Percentiles rank a stretch among this genome's conserved stretches.
These are phyloP conservation scores for Hypoxylon sp. DNA, from an alignment of 2,329 filamentous ascomycete species.

Conservation along the genomic window DNA sequence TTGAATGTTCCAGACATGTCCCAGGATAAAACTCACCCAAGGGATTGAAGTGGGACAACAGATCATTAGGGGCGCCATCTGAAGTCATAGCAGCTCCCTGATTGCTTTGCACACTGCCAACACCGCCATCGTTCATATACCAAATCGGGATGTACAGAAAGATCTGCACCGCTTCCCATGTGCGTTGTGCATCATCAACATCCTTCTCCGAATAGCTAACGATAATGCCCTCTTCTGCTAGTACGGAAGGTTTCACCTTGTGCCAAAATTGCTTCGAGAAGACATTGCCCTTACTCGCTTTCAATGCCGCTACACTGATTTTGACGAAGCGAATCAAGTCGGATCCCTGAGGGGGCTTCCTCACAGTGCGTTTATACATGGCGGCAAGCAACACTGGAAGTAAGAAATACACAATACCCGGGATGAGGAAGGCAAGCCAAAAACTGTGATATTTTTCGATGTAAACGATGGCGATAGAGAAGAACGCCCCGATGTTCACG, in stretches of 20 bases:
- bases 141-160: constrained; percentile 61
- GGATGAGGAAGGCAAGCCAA: constrained; percentile 67
- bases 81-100: constrained; percentile 61
- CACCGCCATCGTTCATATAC: constrained; percentile 59
- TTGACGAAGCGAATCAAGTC: constrained; percentile 73
- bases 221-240: constrained; percentile 61
- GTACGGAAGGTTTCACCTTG: constrained; percentile 68
- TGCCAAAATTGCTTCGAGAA: constrained; percentile 72
- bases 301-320: constrained; percentile 67
- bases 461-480: constrained; percentile 69
- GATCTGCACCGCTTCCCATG: constrained; percentile 60
- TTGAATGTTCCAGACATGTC: not conserved
- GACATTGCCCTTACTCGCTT: constrained; percentile 67
- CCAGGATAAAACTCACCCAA: constrained; percentile 51
- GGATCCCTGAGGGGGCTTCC: constrained; percentile 74
- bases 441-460: constrained; percentile 75
- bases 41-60: constrained; percentile 72
- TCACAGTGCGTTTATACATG: constrained; percentile 71
- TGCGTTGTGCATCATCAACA: constrained; percentile 75
- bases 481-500: constrained; percentile 68
- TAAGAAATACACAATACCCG: constrained; percentile 66
- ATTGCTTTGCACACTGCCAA: constrained; percentile 57
- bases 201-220: constrained; percentile 76
- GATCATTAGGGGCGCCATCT: constrained; percentile 72
- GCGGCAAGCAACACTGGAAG: constrained; percentile 71